Conservation (phyloP, 805 yeast species). For the Wickerhamiella shivajii region DNA sequence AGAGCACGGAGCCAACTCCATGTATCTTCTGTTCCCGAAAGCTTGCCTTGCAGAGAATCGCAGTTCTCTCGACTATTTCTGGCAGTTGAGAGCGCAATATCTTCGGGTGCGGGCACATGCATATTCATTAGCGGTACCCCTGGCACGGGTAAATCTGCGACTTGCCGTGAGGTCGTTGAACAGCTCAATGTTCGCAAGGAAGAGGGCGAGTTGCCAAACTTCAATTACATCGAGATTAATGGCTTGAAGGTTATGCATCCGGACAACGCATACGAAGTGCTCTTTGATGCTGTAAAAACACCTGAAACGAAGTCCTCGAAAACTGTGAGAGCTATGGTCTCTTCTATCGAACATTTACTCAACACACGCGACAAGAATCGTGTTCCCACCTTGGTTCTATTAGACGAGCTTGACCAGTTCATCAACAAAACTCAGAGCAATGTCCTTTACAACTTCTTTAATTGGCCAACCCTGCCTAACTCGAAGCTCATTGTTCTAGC, state of each 20-base stretch:
- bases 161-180: constrained; percentile 70
- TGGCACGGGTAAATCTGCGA: constrained; percentile 94
- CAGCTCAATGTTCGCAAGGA: constrained; percentile 37
- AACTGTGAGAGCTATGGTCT: too few species aligned
- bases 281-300: constrained; percentile 69
- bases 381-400: constrained; percentile 54
- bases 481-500: constrained; percentile 81
- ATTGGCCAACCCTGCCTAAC: constrained; percentile 81
- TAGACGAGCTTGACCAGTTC: constrained; percentile 90
- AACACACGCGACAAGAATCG: constrained; percentile 14
- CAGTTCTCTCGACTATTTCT: constrained; percentile 61
- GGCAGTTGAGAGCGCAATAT: constrained; percentile 56
- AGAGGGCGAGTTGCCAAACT: constrained; percentile 31
- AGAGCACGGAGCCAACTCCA: constrained; percentile 23
- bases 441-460: constrained; percentile 89
- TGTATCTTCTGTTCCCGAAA: constrained; percentile 28
- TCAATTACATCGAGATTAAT: constrained; percentile 74
- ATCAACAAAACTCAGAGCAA: constrained; percentile 60
- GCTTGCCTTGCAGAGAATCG: constrained; percentile 74
- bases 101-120: constrained; percentile 62
- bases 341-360: too few species aligned
- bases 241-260: constrained; percentile 78
- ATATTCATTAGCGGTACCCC: constrained; percentile 93
- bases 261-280: constrained; percentile 59
- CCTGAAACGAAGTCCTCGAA: too few species aligned